Percentiles rank a stretch among this genome's conserved stretches.
Conservation (phyloP, 139 green algal genomes). For the Chlamydomonas applanata region DNA sequence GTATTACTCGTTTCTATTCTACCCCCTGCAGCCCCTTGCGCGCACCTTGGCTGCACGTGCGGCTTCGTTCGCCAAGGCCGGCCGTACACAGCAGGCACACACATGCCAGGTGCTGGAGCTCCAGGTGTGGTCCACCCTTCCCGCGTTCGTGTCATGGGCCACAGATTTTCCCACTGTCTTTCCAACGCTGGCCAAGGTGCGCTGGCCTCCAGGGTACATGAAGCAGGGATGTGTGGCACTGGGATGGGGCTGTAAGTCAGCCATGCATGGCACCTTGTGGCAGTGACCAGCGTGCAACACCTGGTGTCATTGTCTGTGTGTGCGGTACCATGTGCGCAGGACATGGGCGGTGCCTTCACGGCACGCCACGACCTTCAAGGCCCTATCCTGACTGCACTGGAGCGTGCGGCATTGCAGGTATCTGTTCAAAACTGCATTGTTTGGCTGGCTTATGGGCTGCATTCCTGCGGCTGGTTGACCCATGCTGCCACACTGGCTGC, state of each 20-base stretch:
- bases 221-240: no score
- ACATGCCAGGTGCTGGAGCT: slow-evolving; percentile 57
- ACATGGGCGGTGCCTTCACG: slow-evolving; percentile 62
- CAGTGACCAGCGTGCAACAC: no score
- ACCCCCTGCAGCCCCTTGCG: slow-evolving; percentile 62
- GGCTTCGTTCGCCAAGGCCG: slow-evolving; percentile 7
- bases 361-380: slow-evolving; percentile 65
- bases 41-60: slow-evolving; percentile 46
- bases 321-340: no score
- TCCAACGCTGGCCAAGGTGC: not conserved
- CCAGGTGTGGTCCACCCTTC: slow-evolving; percentile 83
- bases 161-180: slow-evolving; percentile 54
- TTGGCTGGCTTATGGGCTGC: no score
- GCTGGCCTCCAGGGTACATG: no score
- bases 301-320: no score
- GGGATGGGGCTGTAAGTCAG: no score
- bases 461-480: no score
- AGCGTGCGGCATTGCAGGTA: slow-evolving; percentile 41
- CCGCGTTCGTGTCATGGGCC: slow-evolving; percentile 78
- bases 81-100: slow-evolving; percentile 16
- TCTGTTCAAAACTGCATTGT: no score
- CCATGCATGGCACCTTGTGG: no score
- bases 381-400: slow-evolving; percentile 57
- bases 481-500: no score
- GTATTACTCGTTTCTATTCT: no score